Evolutionary conservation across 163 green algal species (phyloP), one percentile per base, ranked within the genome.

Genomic region (Picocystis sp.): DNA sequence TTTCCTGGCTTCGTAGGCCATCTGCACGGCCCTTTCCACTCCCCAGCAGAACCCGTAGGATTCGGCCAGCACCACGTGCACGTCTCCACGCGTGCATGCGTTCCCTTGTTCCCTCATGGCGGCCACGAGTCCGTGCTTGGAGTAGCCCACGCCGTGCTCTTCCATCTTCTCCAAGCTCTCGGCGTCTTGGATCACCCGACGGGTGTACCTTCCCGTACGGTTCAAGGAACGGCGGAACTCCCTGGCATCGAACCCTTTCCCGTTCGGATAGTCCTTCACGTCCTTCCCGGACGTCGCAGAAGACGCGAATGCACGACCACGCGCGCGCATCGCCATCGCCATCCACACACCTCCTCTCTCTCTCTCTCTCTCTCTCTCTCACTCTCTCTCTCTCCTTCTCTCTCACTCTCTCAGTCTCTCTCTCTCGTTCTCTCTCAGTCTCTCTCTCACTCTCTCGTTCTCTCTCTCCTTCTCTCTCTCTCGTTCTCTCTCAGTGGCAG

Each of bases 11-110:
- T 98, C 90, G 52, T 99, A 99, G 2, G 90, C 90, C 88, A 99
- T 99, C 70, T 95, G 88, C 52, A 99, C 90, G 22, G 91, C 91
- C 12, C 90, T 73, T 73, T 99, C 90, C 33, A 99, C 91, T 23
- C 91, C 91, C 90, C 90, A 99, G 85, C 91, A 99, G 77, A 94
- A 99, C 25, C 91, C 91, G 65, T 94, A 97, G 0, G 85, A 78
- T 61, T 95, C 73, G 2, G 91, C 91, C 52, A 99, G 76, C 69
- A 83, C 84, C 13, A 99, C 62, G 8, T 59, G 86, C 3, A 97
- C 70, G 22, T 88, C 76, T 9, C 69, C 78, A 25, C 43, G 48
- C n/a, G 51, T 71, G 46, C 61, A 57, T 46, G 55, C 38, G 61
- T 84, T 84, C 35, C 70, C 76, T 34, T 80, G 75, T 22, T 84